Base-by-base conservation (phyloP, 306 rosid species). In the Cyclanthera cordifolia region DNA sequence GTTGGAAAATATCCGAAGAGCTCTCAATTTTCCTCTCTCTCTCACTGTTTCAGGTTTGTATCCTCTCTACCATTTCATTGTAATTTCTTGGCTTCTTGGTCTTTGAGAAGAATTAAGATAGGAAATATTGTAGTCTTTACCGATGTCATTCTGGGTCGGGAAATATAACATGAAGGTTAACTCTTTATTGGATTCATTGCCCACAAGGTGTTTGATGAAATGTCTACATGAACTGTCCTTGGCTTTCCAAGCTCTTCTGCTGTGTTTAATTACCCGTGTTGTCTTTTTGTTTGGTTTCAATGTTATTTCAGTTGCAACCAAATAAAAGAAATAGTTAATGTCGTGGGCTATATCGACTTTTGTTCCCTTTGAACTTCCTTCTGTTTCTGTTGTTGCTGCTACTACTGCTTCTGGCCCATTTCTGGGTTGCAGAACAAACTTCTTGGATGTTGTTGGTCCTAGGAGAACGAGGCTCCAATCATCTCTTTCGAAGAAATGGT, bases 271-370 rank as follows among this genome's bases (percentile, higher is more conserved):
- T 67, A 20, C 53, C 53, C 32, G 9, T 28, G 47, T 16, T 34
- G 10, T n/a, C 16, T 8, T 50, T 39, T 51, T 61, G 14, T 19
- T 51, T 64, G 37, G 7, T 0, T 23, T 70, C 17, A 17, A 53
- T 53, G 39, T 37, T 47, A 3, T 53, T 70, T 70, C 73, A 52
- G 57, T 70, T 70, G 20, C 14, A 2, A 20, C 64, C 9, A 25
- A 20, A 37, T n/a, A 50, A 32, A 48, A 30, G 49, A 53, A 34
- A 37, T 11, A 12, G 50, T 53, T 47, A 50, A 70, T 72, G 56
- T 79, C 76, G 72, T 75, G 75, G 82, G 72, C 82, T 60, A 34
- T 73, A 34, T 15, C 81, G 34, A 75, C 79, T 27, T 70, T 74
- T 60, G 19, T 77, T 48, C 65, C 72, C 21, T 67, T 34, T 81